Percentiles rank a stretch among this genome's conserved stretches.
phyloP scores from a whole-genome alignment of 2,329 filamentous ascomycete genomes.

The Xylariaceae sp. region DNA sequence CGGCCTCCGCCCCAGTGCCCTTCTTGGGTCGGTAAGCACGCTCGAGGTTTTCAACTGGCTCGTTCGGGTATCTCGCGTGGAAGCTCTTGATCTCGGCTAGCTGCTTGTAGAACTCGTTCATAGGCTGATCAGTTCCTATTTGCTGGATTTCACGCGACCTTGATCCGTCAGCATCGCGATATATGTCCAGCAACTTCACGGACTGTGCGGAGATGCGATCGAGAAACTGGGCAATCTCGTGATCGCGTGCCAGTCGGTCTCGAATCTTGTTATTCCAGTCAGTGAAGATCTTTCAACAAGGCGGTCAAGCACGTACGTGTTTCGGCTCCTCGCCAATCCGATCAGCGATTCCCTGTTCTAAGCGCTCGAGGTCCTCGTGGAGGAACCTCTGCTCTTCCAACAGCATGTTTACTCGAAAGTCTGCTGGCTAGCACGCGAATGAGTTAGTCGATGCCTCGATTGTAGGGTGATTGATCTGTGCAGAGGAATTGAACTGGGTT shows the following conservation, averaged over 20 bases:
- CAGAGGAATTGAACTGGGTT: too few species aligned
- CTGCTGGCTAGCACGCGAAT: too few species aligned
- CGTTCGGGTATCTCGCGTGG: slow-evolving; percentile 86
- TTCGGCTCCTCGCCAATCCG: slow-evolving; percentile 83
- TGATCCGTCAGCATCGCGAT: slow-evolving; percentile 69
- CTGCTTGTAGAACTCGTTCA: slow-evolving; percentile 88
- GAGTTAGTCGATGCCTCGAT: too few species aligned
- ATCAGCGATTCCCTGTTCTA: slow-evolving; percentile 91
- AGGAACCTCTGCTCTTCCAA: slow-evolving; percentile 90
- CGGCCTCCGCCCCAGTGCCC: slow-evolving; percentile 56
- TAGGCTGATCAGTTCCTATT: slow-evolving; percentile 77
- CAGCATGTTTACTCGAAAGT: too few species aligned
- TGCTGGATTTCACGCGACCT: slow-evolving; percentile 76
- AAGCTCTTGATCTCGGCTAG: slow-evolving; percentile 76
- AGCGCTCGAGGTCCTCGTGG: slow-evolving; percentile 92
- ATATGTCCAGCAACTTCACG: slow-evolving; percentile 71
- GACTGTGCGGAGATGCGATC: slow-evolving; percentile 85
- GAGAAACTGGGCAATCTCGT: slow-evolving; percentile 83
- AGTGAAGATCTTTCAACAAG: slow-evolving; percentile 13
- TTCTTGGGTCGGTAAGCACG: slow-evolving; percentile 74
- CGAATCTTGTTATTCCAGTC: slow-evolving; percentile 57
- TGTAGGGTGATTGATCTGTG: too few species aligned
- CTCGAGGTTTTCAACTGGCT: slow-evolving; percentile 92
- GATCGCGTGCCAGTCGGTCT: slow-evolving; percentile 82
- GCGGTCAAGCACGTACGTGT: slow-evolving; percentile 55